Conservation (phyloP, 2,329 filamentous ascomycete genomes). For the Fusarium hainanense region DNA sequence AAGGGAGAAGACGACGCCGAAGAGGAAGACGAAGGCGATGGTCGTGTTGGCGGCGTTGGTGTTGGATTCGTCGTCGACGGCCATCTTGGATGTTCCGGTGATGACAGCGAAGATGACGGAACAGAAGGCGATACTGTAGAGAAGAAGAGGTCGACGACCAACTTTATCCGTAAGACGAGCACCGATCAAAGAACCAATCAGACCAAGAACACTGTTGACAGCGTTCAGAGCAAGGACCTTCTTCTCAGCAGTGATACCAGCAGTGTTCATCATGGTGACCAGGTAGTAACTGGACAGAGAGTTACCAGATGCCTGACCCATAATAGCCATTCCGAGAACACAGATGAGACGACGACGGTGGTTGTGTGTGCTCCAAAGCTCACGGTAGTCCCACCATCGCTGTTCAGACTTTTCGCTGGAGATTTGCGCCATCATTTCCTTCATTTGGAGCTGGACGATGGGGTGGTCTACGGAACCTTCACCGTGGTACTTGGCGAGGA, state of each 20-base stretch:
- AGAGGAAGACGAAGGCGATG: conserved; percentile 57
- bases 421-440: conserved; percentile 54
- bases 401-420: conserved; percentile 60
- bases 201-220: conserved; percentile 58
- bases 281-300: conserved; percentile 65
- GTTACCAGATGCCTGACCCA: conserved; percentile 66
- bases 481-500: conserved; percentile 52
- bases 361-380: conserved; percentile 61
- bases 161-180: conserved; percentile 56
- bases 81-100: conserved; percentile 27
- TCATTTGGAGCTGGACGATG: conserved; percentile 55
- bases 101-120: conserved; percentile 60
- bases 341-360: conserved; percentile 63
- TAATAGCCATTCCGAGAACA: conserved; percentile 63
- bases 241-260: conserved; percentile 47
- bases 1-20: conserved; percentile 63
- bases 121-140: conserved; percentile 55
- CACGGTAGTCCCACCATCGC: conserved; percentile 65
- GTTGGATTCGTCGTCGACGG: conserved; percentile 41
- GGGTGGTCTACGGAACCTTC: conserved; percentile 48
- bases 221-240: conserved; percentile 62
- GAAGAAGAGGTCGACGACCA: conserved; percentile 63
- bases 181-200: conserved; percentile 55
- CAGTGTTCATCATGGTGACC: conserved; percentile 55
- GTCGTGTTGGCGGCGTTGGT: conserved; percentile 44